Percentiles rank a stretch among this genome's conserved stretches.
Evolutionary conservation across 176 grass and related monocot genomes (phyloP).

Genomic region (Bothriochloa decipiens): DNA sequence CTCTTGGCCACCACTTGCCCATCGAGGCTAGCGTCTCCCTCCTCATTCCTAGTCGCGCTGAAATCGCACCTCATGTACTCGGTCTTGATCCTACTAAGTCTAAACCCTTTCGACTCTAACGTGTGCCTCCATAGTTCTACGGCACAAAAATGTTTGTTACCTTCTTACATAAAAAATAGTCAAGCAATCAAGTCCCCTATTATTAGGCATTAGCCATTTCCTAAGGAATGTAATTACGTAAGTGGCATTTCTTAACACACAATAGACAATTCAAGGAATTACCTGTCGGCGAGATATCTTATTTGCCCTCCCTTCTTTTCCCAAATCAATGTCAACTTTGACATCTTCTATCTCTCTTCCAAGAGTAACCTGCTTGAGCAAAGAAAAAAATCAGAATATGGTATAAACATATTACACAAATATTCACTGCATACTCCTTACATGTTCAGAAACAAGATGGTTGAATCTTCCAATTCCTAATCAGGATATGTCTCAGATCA

Average conservation of each 20-base stretch:
- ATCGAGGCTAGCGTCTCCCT: no score
- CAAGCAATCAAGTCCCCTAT: background rate
- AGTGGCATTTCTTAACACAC: slow-evolving; percentile 29
- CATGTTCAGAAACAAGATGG: slow-evolving; percentile 23
- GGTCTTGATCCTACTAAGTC: no score
- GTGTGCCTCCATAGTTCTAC: no score
- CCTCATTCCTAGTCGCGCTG: no score
- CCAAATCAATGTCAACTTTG: slow-evolving; percentile 98
- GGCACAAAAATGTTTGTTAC: slow-evolving; percentile 8
- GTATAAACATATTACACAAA: slow-evolving; percentile 29
- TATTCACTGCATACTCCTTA: slow-evolving; percentile 22
- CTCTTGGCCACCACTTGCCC: no score
- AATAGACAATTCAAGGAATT: slow-evolving; percentile 21
- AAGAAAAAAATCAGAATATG: slow-evolving; percentile 20
- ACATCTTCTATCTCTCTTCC: slow-evolving; percentile 91
- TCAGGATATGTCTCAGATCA: background rate
- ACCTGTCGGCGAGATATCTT: slow-evolving; percentile 96
- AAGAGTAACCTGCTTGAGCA: slow-evolving; percentile 73
- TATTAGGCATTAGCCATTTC: slow-evolving; percentile 24
- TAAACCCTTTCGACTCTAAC: no score
- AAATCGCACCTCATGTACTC: no score
- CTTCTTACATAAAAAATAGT: background rate
- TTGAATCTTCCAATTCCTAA: background rate
- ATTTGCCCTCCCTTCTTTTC: slow-evolving; percentile 90
- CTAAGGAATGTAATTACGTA: slow-evolving; percentile 30